These are phyloP conservation scores for Aspergillus indologenus DNA, from an alignment of 495 filamentous ascomycete species.

Conservation along the genomic window DNA sequence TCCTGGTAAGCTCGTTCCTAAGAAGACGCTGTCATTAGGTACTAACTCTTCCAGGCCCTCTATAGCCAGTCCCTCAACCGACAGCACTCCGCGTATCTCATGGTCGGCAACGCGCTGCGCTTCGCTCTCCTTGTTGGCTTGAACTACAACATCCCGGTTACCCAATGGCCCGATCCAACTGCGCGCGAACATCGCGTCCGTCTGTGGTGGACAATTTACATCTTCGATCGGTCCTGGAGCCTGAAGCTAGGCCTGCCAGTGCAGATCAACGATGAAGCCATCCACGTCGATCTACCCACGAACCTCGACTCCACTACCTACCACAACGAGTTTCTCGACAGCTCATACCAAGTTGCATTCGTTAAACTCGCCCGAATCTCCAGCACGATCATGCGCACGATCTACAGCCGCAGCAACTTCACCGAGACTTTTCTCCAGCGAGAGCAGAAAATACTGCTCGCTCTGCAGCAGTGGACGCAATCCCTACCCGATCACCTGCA, in stretches of 20 bases:
- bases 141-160: conserved; percentile 32
- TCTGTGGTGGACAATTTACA: conserved; percentile 34
- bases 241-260: conserved; percentile 30
- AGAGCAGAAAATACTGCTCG: conserved; percentile 27
- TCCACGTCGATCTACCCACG: conserved; percentile 30
- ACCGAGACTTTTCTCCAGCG: conserved; percentile 27
- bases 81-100: conserved; percentile 29
- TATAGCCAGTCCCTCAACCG: conserved; percentile 36
- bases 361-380: conserved; percentile 23
- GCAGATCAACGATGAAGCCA: conserved; percentile 30
- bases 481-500: conserved; percentile 26
- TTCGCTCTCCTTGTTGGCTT: conserved; percentile 28
- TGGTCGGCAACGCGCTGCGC: conserved; percentile 31
- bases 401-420: conserved; percentile 28
- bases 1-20: conserved; percentile 25
- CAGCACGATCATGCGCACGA: conserved; percentile 22
- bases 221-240: conserved; percentile 33
- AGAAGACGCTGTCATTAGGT: neutral
- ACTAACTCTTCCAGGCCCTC: conserved; percentile 19
- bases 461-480: conserved; percentile 29
- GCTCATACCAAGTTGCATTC: conserved; percentile 22
- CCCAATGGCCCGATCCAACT: conserved; percentile 21
- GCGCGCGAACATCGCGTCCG: conserved; percentile 31
- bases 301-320: conserved; percentile 10
- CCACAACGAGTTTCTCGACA: conserved; percentile 25